Evolutionary conservation across 345 rosid genomes (phyloP), one percentile per base, ranked within the genome.

Genomic region (Linum usitatissimum): DNA sequence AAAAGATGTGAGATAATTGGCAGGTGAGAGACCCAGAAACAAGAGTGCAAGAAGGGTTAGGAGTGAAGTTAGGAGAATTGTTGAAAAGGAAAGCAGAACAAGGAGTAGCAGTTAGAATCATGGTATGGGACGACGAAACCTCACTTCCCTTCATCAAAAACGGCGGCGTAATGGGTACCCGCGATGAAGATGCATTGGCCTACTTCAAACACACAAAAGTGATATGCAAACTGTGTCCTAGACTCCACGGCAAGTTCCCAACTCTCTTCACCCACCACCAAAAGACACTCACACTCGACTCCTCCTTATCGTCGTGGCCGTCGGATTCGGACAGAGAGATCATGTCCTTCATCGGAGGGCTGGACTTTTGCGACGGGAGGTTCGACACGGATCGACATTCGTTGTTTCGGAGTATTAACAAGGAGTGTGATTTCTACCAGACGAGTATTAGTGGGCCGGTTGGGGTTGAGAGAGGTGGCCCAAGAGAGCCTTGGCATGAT

Each of bases 401-500:
- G 0, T 73, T 92, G 78, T 92, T 92, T 53, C 83, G 53, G 1
- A 79, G 85, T 8, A 85, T 91, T 1, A 79, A 80, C 23, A 70
- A 59, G 14, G 77, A 64, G 0, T 69, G 28, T 19, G 93, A 86
- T 66, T 91, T 85, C 70, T 88, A 91, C 61, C 96, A 91, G 69
- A 82, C 84, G 7, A 89, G 68, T 60, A 72, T 92, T 2, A 64
- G 80, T 0, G 91, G 95, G n/a, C n/a, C n/a, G 54, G 93, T 95
- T 40, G 77, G 76, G 28, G 78, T 83, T 31, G 78, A 73, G n/a
- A 85, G 60, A 71, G 98, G 98, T 8, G 96, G 98, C 51, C 98
- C 98, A 0, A 80, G 96, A 68, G 91, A 78, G 68, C 98, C 96
- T 1, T 89, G 98, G 98, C 98, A 92, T 38, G 96, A 92, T 40